phyloP scores from a whole-genome alignment of 176 grass and related monocot genomes.

The Oryza glaberrima region DNA sequence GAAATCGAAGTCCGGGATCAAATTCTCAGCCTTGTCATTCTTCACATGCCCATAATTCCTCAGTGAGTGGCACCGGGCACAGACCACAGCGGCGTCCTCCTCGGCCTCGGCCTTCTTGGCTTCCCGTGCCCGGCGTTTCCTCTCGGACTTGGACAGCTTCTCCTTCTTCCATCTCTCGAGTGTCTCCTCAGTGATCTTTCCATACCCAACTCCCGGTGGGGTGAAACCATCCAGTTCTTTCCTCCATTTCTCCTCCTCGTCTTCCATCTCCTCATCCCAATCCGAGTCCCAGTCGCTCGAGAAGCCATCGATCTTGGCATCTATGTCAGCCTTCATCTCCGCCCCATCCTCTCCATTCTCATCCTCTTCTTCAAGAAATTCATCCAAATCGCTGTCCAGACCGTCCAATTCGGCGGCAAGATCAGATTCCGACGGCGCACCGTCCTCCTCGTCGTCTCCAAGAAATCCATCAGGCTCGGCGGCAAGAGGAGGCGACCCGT shows the following conservation, averaged over 20 bases:
- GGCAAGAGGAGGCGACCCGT: neutral
- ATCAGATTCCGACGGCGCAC: slow-evolving; percentile 18
- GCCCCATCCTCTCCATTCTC: slow-evolving; percentile 6
- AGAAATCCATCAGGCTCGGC: slow-evolving; percentile 38
- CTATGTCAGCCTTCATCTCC: slow-evolving; percentile 32
- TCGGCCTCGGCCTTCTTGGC: slow-evolving; percentile 51
- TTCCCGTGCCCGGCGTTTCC: slow-evolving; percentile 61
- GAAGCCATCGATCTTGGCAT: slow-evolving; percentile 36
- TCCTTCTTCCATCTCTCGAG: slow-evolving; percentile 72
- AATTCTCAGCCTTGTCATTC: slow-evolving; percentile 82
- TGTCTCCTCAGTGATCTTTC: slow-evolving; percentile 73
- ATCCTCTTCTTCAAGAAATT: slow-evolving; percentile 46
- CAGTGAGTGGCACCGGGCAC: slow-evolving; percentile 82
- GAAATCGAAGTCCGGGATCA: slow-evolving; percentile 95
- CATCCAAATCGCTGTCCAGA: slow-evolving; percentile 49
- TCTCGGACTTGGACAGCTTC: slow-evolving; percentile 86
- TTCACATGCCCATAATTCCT: slow-evolving; percentile 91
- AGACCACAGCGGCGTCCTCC: slow-evolving; percentile 58
- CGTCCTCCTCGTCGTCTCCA: slow-evolving; percentile 26
- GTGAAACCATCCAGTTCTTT: slow-evolving; percentile 78
- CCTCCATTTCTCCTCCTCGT: slow-evolving; percentile 68
- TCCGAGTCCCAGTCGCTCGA: slow-evolving; percentile 43
- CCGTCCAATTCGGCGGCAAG: slow-evolving; percentile 44
- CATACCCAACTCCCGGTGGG: slow-evolving; percentile 73
- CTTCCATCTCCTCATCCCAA: slow-evolving; percentile 55